phyloP scores from a whole-genome alignment of 176 grass and related monocot species.

The Oropetium thomaeum region DNA sequence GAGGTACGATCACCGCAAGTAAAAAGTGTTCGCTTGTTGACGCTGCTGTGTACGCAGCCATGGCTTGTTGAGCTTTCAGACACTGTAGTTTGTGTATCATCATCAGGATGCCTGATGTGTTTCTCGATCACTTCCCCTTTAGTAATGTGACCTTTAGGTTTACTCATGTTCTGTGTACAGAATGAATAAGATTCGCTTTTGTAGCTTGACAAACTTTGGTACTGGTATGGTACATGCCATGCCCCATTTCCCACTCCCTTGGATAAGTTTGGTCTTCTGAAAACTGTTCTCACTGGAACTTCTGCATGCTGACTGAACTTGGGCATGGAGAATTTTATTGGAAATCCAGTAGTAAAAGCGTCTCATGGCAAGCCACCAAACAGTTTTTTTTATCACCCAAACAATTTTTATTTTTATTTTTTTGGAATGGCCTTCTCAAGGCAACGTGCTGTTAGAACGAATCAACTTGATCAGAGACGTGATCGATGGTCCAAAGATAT shows the following conservation, averaged over 20 bases:
- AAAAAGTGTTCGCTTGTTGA: neutral
- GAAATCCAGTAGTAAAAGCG: no score
- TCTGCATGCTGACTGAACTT: neutral
- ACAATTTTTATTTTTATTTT: no score
- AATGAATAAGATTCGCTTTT: constrained; percentile 13
- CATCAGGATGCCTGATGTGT: neutral
- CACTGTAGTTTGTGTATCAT: neutral
- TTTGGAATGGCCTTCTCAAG: no score
- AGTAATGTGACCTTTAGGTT: neutral
- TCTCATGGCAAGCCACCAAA: no score
- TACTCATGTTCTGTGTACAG: constrained; percentile 9
- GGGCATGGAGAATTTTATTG: no score
- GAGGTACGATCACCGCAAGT: constrained; percentile 44
- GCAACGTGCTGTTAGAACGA: no score
- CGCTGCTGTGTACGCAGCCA: neutral
- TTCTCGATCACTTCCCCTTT: neutral
- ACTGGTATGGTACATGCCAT: neutral
- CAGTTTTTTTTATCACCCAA: no score
- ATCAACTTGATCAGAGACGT: no score
- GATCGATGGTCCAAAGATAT: no score
- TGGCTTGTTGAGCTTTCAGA: neutral
- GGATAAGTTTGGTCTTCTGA: neutral
- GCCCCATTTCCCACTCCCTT: neutral
- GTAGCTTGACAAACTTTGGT: neutral
- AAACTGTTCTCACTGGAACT: neutral